Base-by-base conservation (phyloP, 345 rosid species). In the Rubroshorea leprosula region DNA sequence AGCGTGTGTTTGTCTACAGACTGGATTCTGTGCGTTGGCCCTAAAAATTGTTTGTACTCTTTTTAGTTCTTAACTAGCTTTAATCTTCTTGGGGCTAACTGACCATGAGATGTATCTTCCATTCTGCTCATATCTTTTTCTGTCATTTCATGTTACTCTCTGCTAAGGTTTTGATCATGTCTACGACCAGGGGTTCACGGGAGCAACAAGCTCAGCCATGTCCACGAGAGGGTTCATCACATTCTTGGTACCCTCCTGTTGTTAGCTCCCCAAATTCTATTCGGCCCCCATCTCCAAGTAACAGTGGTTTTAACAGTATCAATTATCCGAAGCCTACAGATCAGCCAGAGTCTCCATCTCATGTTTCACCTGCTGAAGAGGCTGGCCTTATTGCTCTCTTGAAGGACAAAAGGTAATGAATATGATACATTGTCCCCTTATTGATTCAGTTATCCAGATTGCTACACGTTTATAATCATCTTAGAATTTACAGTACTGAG, bases 201-300 rank as follows among this genome's bases (percentile, higher is more conserved):
- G 96, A 84, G 63, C 83, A 76, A 65, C 84, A 78, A 75, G 74
- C 73, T 50, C 90, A 79, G 73, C 79, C 82, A 5, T 82, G 65
- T 26, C 90, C 90, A 7, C 81, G 83, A 60, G 90, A 84, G 19
- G 51, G 10, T n/a, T 23, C 87, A 57, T 46, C 89, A 19, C 85
- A 78, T 48, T 89, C 95, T 9, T 88, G 95, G 98, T 88, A 78
- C 58, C 82, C 96, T 3, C 85, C 98, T 26, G 76, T 74, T 2
- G 73, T 61, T 54, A 72, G 77, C 62, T 73, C 91, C 13, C 71
- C 94, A 1, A 74, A 58, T 66, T 79, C 89, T 29, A 87, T 95
- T 25, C 75, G 72, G 43, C 86, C 88, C 57, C 73, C 68, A 1
- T 66, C 89, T 0, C 82, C 96, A 0, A 55, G 72, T 65, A 61